Evolutionary conservation across 345 rosid species (phyloP).

Genomic region (Balakata baccata): DNA sequence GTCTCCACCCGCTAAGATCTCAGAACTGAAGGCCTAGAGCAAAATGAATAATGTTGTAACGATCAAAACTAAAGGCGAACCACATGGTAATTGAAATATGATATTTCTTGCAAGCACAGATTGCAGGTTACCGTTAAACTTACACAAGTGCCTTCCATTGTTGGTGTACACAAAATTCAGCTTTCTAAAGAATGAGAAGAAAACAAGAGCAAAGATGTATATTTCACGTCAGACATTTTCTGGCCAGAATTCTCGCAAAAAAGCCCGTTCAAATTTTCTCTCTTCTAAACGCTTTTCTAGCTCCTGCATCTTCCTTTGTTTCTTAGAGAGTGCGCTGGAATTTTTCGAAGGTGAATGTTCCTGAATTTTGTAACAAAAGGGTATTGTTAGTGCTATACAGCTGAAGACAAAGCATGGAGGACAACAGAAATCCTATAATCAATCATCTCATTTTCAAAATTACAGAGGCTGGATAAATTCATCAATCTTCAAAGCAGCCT

Average conservation of each 20-base stretch:
- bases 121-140: too few relatives aligned
- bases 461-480: background rate
- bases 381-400: background rate
- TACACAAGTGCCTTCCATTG: too few relatives aligned
- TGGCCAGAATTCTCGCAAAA: constrained; percentile 87
- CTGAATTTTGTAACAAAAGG: constrained; percentile 35
- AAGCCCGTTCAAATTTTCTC: constrained; percentile 75
- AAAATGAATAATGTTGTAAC: too few relatives aligned
- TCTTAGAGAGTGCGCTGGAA: constrained; percentile 59
- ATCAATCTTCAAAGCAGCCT: background rate
- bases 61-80: too few relatives aligned
- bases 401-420: background rate
- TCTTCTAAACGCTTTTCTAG: constrained; percentile 57
- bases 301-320: constrained; percentile 65
- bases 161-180: too few relatives aligned
- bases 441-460: background rate
- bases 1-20: too few relatives aligned
- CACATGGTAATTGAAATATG: too few relatives aligned
- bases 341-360: constrained; percentile 38
- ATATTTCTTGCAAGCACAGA: too few relatives aligned
- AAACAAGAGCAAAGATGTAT: background rate
- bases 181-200: background rate
- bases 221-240: constrained; percentile 59
- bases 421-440: too few relatives aligned
- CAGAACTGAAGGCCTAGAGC: too few relatives aligned